Evolutionary conservation across 1,284 basidiomycete species (phyloP).

Genomic region (Sanghuangporus weigelae): DNA sequence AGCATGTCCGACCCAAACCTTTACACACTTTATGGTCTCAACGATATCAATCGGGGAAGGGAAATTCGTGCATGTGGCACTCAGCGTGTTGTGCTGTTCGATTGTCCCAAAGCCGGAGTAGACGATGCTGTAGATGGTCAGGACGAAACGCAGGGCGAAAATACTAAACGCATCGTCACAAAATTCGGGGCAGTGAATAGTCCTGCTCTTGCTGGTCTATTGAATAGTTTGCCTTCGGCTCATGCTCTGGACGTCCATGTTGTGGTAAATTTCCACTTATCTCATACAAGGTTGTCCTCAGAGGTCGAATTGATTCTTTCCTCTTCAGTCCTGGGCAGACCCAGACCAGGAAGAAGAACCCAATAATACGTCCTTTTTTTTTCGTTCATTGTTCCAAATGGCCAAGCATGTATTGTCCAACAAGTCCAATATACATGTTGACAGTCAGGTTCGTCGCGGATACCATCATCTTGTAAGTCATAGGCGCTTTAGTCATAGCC

Average conservation of each 20-base stretch:
- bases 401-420: background rate
- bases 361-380: background rate
- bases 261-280: background rate
- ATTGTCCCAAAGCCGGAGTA: background rate
- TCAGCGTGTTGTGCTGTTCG: background rate
- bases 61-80: background rate
- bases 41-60: background rate
- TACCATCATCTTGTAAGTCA: background rate
- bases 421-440: background rate
- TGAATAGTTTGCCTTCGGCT: background rate
- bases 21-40: background rate
- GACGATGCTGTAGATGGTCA: background rate
- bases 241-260: background rate
- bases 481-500: background rate
- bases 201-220: background rate
- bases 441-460: background rate
- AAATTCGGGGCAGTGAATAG: background rate
- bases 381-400: background rate
- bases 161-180: background rate
- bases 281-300: background rate
- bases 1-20: background rate
- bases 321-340: background rate
- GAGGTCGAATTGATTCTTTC: background rate
- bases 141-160: background rate
- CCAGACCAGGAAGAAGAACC: background rate